Evolutionary conservation across 345 rosid genomes (phyloP), one percentile per base, ranked within the genome.

Genomic region (Arabidopsis arenosa): DNA sequence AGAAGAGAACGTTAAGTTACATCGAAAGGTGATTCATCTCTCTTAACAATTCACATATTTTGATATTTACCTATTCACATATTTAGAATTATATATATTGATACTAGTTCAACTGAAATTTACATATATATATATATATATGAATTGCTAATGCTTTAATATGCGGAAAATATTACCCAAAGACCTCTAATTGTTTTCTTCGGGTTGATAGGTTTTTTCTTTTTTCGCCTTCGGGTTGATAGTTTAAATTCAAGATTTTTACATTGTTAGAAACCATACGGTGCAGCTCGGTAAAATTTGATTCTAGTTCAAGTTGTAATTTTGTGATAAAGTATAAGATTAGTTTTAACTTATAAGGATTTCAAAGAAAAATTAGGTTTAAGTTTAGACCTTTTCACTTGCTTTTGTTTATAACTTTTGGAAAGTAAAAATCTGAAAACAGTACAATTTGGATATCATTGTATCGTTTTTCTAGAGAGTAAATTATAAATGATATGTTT

Each of bases 1-100:
- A 68, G 74, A 73, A 21, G 75, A 79, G 54, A 74, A 79, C 55
- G 44, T 54, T 21, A 58, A 39, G 49, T 56, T 79, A 62, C 77
- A 52, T 60, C 74, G 62, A 73, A 74, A 74, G 82, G 82, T 79
- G 9, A 72, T 11, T 11, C 32, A 53, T 62, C 58, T 17, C 40
- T 55, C 21, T 26, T 69, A 44, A 17, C 18, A 21, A 6, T 40
- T 48, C 21, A 66, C 5, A 57, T 47, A 48, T 15, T 47, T 53
- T 51, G 30, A 23, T 56, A 21, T 5, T 11, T 10, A 23, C 56
- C 36, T 9, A 56, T 7, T 56, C 6, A 56, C 41, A 33, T 8
- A 61, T 37, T n/a, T 53, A 53, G 44, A 73, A 5, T 41, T 52
- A 12, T 40, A 35, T 49, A 15, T 39, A 7, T 3, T 1, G 4